Percentiles rank a stretch among this genome's conserved stretches.
Evolutionary conservation across 805 yeast genomes (phyloP).

Genomic region (Zygotorulaspora florentina): DNA sequence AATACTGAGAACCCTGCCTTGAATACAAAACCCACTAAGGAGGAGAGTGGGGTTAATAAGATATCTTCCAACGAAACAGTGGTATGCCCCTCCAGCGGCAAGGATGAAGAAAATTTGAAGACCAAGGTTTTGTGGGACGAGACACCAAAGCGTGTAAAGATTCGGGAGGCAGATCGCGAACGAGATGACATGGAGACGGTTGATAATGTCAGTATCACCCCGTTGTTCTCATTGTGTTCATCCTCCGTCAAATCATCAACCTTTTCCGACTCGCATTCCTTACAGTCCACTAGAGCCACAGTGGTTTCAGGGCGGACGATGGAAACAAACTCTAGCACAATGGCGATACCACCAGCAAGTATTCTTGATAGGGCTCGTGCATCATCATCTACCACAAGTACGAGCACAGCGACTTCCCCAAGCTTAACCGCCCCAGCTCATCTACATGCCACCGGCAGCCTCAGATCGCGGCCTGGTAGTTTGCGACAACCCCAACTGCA

Average conservation of each 20-base stretch:
- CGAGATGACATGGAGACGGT: slow-evolving; percentile 8
- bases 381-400: slow-evolving; percentile 18
- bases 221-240: slow-evolving; percentile 35
- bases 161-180: slow-evolving; percentile 5
- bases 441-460: slow-evolving; percentile 8
- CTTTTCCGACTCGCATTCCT: slow-evolving; percentile 35
- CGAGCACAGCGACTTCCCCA: slow-evolving; percentile 18
- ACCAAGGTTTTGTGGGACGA: slow-evolving; percentile 23
- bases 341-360: slow-evolving; percentile 73
- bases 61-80: background rate
- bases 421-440: slow-evolving; percentile 13
- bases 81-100: background rate
- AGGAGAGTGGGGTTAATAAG: background rate
- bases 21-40: background rate
- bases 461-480: slow-evolving; percentile 21
- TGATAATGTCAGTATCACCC: slow-evolving; percentile 34
- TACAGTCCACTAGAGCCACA: slow-evolving; percentile 37
- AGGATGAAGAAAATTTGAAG: slow-evolving; percentile 8
- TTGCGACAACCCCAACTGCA: slow-evolving; percentile 19
- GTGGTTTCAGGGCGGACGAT: slow-evolving; percentile 36
- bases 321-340: slow-evolving; percentile 57
- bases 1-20: background rate
- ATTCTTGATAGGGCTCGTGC: slow-evolving; percentile 51
- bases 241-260: slow-evolving; percentile 37
- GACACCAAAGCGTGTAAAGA: slow-evolving; percentile 15